Base-by-base conservation (phyloP, 2,329 filamentous ascomycete genomes). In the Penicillium sp. region DNA sequence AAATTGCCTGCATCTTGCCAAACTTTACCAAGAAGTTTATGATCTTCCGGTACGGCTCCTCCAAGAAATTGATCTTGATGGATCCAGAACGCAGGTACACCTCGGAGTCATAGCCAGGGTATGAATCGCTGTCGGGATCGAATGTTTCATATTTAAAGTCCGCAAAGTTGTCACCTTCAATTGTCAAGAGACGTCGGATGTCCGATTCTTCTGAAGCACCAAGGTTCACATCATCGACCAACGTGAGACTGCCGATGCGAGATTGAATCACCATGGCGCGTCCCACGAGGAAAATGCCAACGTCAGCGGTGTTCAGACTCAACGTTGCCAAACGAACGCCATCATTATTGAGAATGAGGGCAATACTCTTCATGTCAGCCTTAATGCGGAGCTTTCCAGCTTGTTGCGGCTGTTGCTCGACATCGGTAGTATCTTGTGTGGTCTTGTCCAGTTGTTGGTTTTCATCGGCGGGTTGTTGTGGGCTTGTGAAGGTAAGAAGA, bases 141-240 rank as follows among this genome's bases (percentile, higher is more conserved):
- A 93, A 98, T 0, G 92, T 98, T 64, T 98, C 87, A 55, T 98
- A 99, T 37, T 86, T 84, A 70, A 99, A 96, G 61, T 98, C 92
- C 1, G 90, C 90, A 12, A 99, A 76, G 43, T 96, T 89, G 39
- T 96, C 82, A 8, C 93, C 93, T 62, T 98, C 85, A 18, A 98
- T 98, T 0, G 88, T 90, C 27, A 99, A 81, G 14, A 99, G 75
- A 49, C 90, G 82, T 26, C 92, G 82, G 15, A 96, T 73, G 29
- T 82, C 78, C 0, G 90, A 95, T 17, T 83, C 75, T 50, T 83
- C 81, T 0, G 86, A 78, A 0, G 93, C 88, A 15, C 90, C 92
- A 46, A 88, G 78, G 53, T 96, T 95, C 42, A 98, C 80, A 62
- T 99, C 92, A 59, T 98, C 92, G 2, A 95, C 76, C 20, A 99